These are phyloP conservation scores for Spathaspora boniae DNA, from an alignment of 805 yeast species.

Conservation along the genomic window DNA sequence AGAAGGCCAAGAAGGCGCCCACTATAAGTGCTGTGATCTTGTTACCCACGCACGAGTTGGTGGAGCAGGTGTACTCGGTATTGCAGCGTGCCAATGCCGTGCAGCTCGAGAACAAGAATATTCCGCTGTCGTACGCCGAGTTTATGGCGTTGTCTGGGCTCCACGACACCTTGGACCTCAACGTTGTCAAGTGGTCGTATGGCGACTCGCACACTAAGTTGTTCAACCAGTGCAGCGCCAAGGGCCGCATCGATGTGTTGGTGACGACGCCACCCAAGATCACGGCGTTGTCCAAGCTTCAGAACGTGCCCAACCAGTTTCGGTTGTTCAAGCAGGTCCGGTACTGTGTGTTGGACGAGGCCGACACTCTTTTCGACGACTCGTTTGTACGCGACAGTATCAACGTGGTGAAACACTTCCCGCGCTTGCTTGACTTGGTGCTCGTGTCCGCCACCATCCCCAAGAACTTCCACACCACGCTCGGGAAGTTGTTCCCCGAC, in stretches of 20 bases:
- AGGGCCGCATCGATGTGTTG: slow-evolving; percentile 64
- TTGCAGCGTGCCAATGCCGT: slow-evolving; percentile 28
- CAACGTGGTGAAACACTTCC: slow-evolving; percentile 48
- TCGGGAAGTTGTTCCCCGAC: slow-evolving; percentile 59
- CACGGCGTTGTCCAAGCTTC: slow-evolving; percentile 34
- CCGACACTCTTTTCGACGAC: slow-evolving; percentile 85
- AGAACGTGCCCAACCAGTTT: slow-evolving; percentile 27
- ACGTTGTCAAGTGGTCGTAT: slow-evolving; percentile 59
- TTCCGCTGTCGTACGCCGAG: slow-evolving; percentile 15
- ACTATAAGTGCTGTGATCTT: slow-evolving; percentile 68
- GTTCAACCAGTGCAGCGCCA: slow-evolving; percentile 38
- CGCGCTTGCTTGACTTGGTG: slow-evolving; percentile 57
- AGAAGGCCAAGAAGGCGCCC: slow-evolving; percentile 22
- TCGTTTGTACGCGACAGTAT: slow-evolving; percentile 71
- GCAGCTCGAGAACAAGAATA: slow-evolving; percentile 18
- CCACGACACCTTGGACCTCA: slow-evolving; percentile 34
- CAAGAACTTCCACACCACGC: slow-evolving; percentile 60
- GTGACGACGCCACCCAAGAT: slow-evolving; percentile 85
- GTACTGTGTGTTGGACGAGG: slow-evolving; percentile 83
- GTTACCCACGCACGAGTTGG: slow-evolving; percentile 87
- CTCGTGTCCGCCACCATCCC: slow-evolving; percentile 93
- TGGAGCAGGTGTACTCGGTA: slow-evolving; percentile 66
- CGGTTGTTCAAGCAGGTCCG: slow-evolving; percentile 44
- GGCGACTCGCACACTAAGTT: slow-evolving; percentile 54
- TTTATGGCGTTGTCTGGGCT: slow-evolving; percentile 22